phyloP scores from a whole-genome alignment of 108 stramenopile species.

The Tribonema minus region DNA sequence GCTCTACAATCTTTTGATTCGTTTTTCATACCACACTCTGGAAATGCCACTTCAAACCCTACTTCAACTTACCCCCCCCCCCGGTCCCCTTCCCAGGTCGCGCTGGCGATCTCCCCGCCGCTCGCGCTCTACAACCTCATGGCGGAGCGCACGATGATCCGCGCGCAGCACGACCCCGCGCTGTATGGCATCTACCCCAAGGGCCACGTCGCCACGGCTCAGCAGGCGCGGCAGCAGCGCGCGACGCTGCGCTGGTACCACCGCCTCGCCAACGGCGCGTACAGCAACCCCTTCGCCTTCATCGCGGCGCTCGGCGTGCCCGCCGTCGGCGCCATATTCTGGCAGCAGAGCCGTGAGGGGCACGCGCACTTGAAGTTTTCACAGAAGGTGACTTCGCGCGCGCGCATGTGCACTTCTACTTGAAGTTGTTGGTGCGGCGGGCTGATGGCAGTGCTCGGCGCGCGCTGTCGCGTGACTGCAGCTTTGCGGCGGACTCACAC shows the following conservation, averaged over 20 bases:
- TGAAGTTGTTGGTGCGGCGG: no score
- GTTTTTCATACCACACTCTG: no score
- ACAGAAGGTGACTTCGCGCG: no score
- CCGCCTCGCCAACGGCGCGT: slow-evolving; percentile 11
- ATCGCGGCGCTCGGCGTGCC: slow-evolving; percentile 18
- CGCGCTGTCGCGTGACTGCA: no score
- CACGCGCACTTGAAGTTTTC: no score
- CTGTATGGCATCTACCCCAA: slow-evolving; percentile 13
- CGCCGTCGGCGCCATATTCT: slow-evolving; percentile 29
- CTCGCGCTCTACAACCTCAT: neutral
- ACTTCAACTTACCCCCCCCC: no score
- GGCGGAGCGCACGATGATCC: slow-evolving; percentile 32
- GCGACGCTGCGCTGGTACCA: neutral
- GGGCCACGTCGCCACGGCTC: neutral
- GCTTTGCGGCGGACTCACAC: no score
- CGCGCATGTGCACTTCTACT: no score
- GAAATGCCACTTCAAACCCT: no score
- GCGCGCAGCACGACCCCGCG: slow-evolving; percentile 17
- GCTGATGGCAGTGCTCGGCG: no score
- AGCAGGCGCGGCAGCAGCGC: neutral
- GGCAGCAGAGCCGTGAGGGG: slow-evolving; percentile 16
- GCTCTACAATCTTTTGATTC: no score
- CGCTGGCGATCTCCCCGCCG: slow-evolving; percentile 26
- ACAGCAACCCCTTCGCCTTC: slow-evolving; percentile 25
- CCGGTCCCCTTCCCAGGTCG: no score